These are phyloP conservation scores for Lecanicillium sp. DNA, from an alignment of 2,329 filamentous ascomycete species.

Conservation along the genomic window DNA sequence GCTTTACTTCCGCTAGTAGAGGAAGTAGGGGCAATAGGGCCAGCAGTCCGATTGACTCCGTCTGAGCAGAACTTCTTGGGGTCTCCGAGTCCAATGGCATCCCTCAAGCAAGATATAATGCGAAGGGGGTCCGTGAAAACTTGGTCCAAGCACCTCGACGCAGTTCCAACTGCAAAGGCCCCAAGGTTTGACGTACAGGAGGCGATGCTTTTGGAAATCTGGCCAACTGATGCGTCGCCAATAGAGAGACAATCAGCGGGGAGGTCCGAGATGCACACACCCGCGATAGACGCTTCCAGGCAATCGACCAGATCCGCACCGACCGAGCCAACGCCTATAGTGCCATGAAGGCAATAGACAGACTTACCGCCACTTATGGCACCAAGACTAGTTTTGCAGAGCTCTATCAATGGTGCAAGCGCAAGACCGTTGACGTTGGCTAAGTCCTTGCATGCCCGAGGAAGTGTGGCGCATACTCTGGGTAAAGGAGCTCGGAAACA, in stretches of 20 bases:
- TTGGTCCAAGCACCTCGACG: background rate
- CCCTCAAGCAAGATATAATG: background rate
- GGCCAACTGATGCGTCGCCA: slow-evolving; percentile 1
- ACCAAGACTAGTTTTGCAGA: slow-evolving; percentile 16
- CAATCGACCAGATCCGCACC: slow-evolving; percentile 9
- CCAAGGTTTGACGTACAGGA: slow-evolving; percentile 3
- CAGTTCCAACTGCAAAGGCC: background rate
- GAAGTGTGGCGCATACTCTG: slow-evolving; percentile 13
- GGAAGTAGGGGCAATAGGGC: background rate
- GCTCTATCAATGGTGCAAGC: slow-evolving; percentile 11
- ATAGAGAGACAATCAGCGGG: slow-evolving; percentile 12
- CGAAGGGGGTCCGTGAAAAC: background rate
- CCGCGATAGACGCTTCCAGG: slow-evolving; percentile 6
- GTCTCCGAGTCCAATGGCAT: slow-evolving; percentile 1
- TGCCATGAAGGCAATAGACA: slow-evolving; percentile 5
- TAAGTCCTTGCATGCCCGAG: slow-evolving; percentile 14
- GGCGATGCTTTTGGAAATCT: background rate
- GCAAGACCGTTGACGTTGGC: slow-evolving; percentile 10
- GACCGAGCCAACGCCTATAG: slow-evolving; percentile 5
- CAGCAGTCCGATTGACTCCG: background rate
- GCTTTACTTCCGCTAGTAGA: no score
- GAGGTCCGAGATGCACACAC: slow-evolving; percentile 13
- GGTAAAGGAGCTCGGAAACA: slow-evolving; percentile 15
- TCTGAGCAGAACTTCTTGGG: background rate
- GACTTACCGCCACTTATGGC: slow-evolving; percentile 7